These are phyloP conservation scores for Paspalum notatum DNA, from an alignment of 176 grass and related monocot species.

Conservation along the genomic window DNA sequence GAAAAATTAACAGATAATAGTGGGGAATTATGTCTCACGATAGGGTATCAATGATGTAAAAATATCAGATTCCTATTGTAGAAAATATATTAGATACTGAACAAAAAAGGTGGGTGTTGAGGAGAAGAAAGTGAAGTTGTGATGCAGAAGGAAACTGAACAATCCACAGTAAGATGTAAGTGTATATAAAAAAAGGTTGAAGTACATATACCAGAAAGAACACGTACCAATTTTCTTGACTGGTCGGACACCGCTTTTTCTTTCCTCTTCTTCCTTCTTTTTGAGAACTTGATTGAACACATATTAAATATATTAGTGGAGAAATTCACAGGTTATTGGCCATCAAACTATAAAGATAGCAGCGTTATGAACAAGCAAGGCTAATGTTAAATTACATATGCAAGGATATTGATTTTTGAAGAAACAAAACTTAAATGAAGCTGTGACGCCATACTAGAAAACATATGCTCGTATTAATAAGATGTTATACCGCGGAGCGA, in stretches of 20 bases:
- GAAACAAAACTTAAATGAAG: background rate
- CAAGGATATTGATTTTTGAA: background rate
- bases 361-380: background rate
- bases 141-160: background rate
- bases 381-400: constrained; percentile 21
- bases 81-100: background rate
- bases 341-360: background rate
- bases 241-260: constrained; percentile 32
- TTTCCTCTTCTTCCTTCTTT: constrained; percentile 82
- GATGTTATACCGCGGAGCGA: background rate
- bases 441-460: background rate
- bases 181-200: background rate
- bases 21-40: background rate
- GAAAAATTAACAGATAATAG: background rate
- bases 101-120: background rate
- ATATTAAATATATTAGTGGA: constrained; percentile 35
- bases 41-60: background rate
- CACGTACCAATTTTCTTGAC: constrained; percentile 67
- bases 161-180: constrained; percentile 6
- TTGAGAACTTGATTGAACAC: constrained; percentile 59
- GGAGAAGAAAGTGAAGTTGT: background rate
- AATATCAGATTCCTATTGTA: background rate
- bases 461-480: background rate
- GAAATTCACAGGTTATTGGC: background rate
- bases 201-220: constrained; percentile 15